Percentiles rank a stretch among this genome's conserved stretches.
phyloP scores from a whole-genome alignment of 345 rosid genomes.

The Syzygium oleosum region DNA sequence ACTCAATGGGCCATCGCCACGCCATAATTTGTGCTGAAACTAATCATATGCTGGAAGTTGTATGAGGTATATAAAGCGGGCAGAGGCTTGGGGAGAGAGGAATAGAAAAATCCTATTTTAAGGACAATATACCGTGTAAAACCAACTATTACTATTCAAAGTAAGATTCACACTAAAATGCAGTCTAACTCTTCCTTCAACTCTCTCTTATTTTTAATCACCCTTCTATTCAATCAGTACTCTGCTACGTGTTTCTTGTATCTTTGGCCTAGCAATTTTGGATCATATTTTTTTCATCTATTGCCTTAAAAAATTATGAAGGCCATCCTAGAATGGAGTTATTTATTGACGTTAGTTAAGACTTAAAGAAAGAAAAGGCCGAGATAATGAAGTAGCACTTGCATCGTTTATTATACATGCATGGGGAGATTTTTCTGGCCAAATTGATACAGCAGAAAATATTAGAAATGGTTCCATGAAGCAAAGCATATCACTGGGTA shows the following conservation, averaged over 20 bases:
- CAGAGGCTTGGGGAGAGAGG: not conserved
- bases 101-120: not conserved
- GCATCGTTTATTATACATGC: not conserved
- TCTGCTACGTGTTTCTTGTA: not conserved
- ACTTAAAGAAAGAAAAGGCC: not conserved
- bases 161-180: not conserved
- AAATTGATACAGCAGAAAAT: not conserved
- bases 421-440: not conserved
- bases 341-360: not conserved
- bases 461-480: not conserved
- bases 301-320: not conserved
- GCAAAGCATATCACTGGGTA: not conserved
- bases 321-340: not conserved
- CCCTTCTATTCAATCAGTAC: not conserved
- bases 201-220: not conserved
- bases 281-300: not conserved
- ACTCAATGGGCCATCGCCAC: not conserved
- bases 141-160: not conserved
- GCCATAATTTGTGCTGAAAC: not conserved
- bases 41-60: not conserved
- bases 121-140: not conserved
- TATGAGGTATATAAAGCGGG: not conserved
- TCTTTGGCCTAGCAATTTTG: not conserved
- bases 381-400: not conserved
- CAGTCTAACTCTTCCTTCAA: not conserved